Evolutionary conservation across 345 rosid genomes (phyloP), one percentile per base, ranked within the genome.

Genomic region (Erodium maritimum): DNA sequence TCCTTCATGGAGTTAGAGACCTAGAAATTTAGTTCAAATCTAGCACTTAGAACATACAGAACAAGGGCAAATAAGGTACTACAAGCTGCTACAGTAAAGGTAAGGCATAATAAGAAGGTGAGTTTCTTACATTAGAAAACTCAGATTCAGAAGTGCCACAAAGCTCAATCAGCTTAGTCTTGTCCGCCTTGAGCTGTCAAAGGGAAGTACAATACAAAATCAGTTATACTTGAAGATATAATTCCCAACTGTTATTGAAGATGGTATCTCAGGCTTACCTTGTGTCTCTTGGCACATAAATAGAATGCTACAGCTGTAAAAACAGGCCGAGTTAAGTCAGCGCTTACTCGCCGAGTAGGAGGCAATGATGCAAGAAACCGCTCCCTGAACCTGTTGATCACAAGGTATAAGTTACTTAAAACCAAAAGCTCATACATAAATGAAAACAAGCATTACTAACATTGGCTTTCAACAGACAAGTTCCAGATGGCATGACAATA

Each of bases 91-190:
- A 17, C 33, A 23, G 16, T 17, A 23, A 37, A 29, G 17, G 56
- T 21, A 17, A 45, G 17, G 14, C 17, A 23, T 9, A n/a, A n/a
- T n/a, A 17, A 16, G 3, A 21, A 52, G 58, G 19, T 22, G 20
- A 23, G 17, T 42, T 42, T 65, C 98, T 82, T 77, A 89, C 96
- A 63, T 75, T 70, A 62, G 83, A 71, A 71, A 93, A 93, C 67
- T 89, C 97, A 22, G 88, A 62, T 72, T 89, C 96, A 54, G 96
- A 82, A 34, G 91, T 80, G 29, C 99, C 99, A 59, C 97, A 89
- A 57, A 85, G 88, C 61, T 93, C 97, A 45, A 87, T 89, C 80
- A 93, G 57, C 79, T 77, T 89, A 54, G 68, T 60, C 67, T 85
- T 93, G 69, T 93, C 99, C 23, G 85, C 68, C 79, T 83, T 93